Evolutionary conservation across 2,329 filamentous ascomycete genomes (phyloP).

Genomic region (Xylariaceae sp.): DNA sequence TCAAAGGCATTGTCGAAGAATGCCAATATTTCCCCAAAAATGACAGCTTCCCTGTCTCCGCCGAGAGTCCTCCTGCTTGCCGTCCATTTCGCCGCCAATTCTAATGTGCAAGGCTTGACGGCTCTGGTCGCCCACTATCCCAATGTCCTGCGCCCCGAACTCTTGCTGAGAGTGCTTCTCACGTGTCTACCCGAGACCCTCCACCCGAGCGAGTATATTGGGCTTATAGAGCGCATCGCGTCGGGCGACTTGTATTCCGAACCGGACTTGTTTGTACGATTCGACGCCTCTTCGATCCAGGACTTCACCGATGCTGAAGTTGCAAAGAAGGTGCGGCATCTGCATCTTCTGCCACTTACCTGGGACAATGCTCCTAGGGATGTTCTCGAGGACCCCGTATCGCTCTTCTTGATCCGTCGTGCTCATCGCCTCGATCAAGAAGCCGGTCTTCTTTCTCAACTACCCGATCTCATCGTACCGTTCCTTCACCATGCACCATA

Average conservation of each 20-base stretch:
- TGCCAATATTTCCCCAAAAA: constrained; percentile 22
- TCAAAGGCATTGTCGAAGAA: constrained; percentile 2
- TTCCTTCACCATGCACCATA: constrained; percentile 59
- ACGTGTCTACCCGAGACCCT: constrained; percentile 71
- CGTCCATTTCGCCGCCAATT: constrained; percentile 61
- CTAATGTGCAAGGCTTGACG: constrained; percentile 59
- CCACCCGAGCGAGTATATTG: constrained; percentile 57
- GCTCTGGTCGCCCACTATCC: constrained; percentile 53
- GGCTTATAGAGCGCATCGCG: constrained; percentile 55
- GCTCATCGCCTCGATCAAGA: constrained; percentile 65
- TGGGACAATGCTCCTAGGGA: constrained; percentile 44
- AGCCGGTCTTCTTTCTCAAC: constrained; percentile 63
- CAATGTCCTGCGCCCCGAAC: constrained; percentile 55
- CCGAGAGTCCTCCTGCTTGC: constrained; percentile 69
- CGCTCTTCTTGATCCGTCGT: constrained; percentile 62
- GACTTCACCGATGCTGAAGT: constrained; percentile 59
- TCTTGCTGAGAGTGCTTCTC: constrained; percentile 67
- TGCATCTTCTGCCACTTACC: constrained; percentile 56
- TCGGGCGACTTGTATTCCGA: constrained; percentile 41
- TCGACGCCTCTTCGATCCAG: constrained; percentile 54
- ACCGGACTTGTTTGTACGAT: constrained; percentile 33
- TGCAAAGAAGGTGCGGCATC: constrained; percentile 56
- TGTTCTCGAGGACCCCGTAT: constrained; percentile 50
- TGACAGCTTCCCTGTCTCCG: constrained; percentile 48
- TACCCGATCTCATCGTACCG: constrained; percentile 62